Percentiles rank a stretch among this genome's conserved stretches.
Evolutionary conservation across 352 stramenopile genomes (phyloP).

Genomic region (Phytopythium kandeliae): DNA sequence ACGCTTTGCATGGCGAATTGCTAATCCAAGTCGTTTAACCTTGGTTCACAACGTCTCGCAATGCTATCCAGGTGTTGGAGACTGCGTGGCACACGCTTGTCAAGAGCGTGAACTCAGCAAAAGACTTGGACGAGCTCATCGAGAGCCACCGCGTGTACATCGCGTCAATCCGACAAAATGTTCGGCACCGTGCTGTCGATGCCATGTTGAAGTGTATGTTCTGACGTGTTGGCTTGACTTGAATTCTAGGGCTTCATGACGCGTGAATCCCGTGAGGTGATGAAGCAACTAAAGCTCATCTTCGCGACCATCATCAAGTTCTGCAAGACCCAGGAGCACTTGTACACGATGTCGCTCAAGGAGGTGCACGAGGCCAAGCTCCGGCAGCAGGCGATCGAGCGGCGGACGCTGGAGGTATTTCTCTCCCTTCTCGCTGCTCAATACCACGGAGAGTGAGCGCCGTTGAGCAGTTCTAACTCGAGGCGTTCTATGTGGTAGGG

Average conservation of each 20-base stretch:
- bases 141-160: slow-evolving; percentile 95
- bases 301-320: slow-evolving; percentile 82
- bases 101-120: slow-evolving; percentile 84
- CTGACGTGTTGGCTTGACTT: slow-evolving; percentile 6
- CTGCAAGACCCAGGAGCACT: slow-evolving; percentile 72
- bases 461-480: neutral
- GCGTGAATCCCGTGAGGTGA: slow-evolving; percentile 62
- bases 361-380: slow-evolving; percentile 62
- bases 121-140: slow-evolving; percentile 95
- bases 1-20: neutral
- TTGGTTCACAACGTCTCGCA: neutral
- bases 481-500: slow-evolving; percentile 17
- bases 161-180: slow-evolving; percentile 83
- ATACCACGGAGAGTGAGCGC: too few relatives aligned
- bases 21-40: neutral
- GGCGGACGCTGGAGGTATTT: slow-evolving; percentile 39
- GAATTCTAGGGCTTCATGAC: slow-evolving; percentile 73
- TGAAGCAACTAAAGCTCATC: slow-evolving; percentile 76
- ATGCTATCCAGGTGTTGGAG: slow-evolving; percentile 71
- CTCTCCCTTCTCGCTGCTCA: neutral
- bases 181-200: slow-evolving; percentile 16
- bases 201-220: neutral
- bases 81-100: slow-evolving; percentile 93
- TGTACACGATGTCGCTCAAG: slow-evolving; percentile 73
- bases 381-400: slow-evolving; percentile 39